Evolutionary conservation across 441 rosid genomes (phyloP).

Genomic region (Bocquillonia castaneifolia): DNA sequence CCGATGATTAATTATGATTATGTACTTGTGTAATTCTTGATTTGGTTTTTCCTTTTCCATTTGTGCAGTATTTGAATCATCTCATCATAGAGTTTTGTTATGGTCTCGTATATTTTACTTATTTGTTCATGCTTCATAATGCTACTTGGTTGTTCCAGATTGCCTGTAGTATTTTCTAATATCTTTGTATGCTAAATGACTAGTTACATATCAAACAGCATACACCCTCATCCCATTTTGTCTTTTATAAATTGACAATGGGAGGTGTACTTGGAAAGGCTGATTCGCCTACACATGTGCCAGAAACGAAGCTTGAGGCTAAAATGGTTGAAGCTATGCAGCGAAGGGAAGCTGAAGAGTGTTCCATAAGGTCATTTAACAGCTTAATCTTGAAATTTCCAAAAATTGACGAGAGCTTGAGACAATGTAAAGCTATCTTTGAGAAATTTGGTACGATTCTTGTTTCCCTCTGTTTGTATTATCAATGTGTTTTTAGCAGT

Average conservation of each 20-base stretch:
- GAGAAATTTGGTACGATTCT: constrained; percentile 63
- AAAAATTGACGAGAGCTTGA: constrained; percentile 71
- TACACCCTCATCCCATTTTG: constrained; percentile 11
- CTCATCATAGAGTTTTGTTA: neutral
- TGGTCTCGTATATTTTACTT: neutral
- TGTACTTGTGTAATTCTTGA: neutral
- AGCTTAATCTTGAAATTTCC: constrained; percentile 84
- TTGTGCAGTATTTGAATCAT: neutral
- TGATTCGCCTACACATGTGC: constrained; percentile 35
- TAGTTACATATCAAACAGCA: constrained; percentile 16
- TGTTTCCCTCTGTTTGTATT: neutral
- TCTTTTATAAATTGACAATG: constrained; percentile 34
- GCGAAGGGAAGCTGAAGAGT: constrained; percentile 59
- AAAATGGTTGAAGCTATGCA: constrained; percentile 77
- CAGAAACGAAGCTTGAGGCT: constrained; percentile 78
- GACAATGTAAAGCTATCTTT: constrained; percentile 77
- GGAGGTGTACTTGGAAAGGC: constrained; percentile 53
- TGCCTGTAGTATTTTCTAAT: constrained; percentile 2
- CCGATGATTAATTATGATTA: too few species aligned
- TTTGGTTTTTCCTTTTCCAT: neutral
- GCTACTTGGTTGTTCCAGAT: neutral
- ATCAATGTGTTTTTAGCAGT: neutral
- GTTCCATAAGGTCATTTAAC: constrained; percentile 71
- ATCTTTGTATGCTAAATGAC: constrained; percentile 4
- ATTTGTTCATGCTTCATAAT: neutral